These are phyloP conservation scores for Pterocarpus santalinus DNA, from an alignment of 306 rosid genomes.

Conservation along the genomic window DNA sequence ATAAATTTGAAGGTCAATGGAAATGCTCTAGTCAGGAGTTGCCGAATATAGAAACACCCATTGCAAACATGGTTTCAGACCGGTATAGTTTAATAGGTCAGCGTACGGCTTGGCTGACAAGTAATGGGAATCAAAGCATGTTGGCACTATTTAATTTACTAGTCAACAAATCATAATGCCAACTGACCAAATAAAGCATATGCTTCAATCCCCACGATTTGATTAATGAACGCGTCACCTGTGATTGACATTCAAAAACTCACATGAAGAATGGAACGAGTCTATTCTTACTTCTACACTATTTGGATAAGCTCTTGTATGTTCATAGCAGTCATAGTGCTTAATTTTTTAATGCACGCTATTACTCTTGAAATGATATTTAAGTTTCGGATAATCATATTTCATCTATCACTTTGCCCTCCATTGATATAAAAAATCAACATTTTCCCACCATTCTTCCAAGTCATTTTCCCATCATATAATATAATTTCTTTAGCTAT, in stretches of 20 bases:
- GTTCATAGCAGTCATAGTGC: not conserved
- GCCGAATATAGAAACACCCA: conserved; percentile 21
- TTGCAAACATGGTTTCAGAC: conserved; percentile 42
- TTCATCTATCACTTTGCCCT: too few species aligned
- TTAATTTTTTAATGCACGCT: not conserved
- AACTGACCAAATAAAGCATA: not conserved
- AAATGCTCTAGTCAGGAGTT: not conserved
- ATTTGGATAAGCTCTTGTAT: not conserved
- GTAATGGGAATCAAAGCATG: conserved; percentile 15
- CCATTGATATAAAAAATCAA: not conserved
- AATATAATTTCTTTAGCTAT: not conserved
- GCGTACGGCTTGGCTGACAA: conserved; percentile 32
- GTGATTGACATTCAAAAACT: not conserved
- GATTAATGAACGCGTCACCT: conserved; percentile 18
- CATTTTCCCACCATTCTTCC: not conserved
- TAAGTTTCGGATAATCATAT: not conserved
- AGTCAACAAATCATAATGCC: conserved; percentile 13
- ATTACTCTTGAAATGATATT: not conserved
- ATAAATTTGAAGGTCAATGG: conserved; percentile 40
- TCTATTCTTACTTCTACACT: not conserved
- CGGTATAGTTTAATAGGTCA: conserved; percentile 39
- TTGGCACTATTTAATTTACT: not conserved
- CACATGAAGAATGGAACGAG: conserved; percentile 19
- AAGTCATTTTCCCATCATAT: too few species aligned
- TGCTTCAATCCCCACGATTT: not conserved